Percentiles rank a stretch among this genome's conserved stretches.
Conservation (phyloP, 495 filamentous ascomycete genomes). For the Penicillium angulare region DNA sequence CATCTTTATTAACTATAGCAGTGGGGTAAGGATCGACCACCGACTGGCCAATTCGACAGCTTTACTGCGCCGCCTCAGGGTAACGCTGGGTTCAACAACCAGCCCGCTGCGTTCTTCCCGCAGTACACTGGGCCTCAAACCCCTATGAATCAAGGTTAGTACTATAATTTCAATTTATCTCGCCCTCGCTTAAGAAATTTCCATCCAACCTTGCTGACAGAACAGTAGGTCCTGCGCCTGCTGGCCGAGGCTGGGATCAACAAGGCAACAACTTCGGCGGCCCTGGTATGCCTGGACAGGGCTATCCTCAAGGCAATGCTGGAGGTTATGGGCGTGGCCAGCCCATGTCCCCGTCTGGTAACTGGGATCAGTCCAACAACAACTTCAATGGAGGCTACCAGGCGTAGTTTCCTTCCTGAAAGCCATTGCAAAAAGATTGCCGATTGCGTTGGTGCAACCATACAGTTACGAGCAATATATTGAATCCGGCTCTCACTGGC, state of each 20-base stretch:
- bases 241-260: slow-evolving; percentile 62
- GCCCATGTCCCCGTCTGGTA: slow-evolving; percentile 65
- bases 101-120: slow-evolving; percentile 86
- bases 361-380: slow-evolving; percentile 62
- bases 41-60: slow-evolving; percentile 76
- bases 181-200: slow-evolving; percentile 9
- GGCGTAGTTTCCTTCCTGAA: slow-evolving; percentile 36
- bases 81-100: slow-evolving; percentile 63
- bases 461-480: not conserved
- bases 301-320: slow-evolving; percentile 62
- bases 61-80: slow-evolving; percentile 70
- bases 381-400: slow-evolving; percentile 57
- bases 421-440: slow-evolving; percentile 7
- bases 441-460: slow-evolving; percentile 4
- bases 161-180: slow-evolving; percentile 16
- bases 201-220: slow-evolving; percentile 3
- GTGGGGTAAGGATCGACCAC: slow-evolving; percentile 99
- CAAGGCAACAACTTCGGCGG: slow-evolving; percentile 58
- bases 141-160: slow-evolving; percentile 68
- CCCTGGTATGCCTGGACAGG: slow-evolving; percentile 57
- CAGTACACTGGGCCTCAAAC: slow-evolving; percentile 70
- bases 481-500: slow-evolving; percentile 12
- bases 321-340: slow-evolving; percentile 84
- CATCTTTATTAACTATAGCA: slow-evolving; percentile 42
- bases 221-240: slow-evolving; percentile 53